Base-by-base conservation (phyloP, 306 rosid species). In the Sophora flavescens region DNA sequence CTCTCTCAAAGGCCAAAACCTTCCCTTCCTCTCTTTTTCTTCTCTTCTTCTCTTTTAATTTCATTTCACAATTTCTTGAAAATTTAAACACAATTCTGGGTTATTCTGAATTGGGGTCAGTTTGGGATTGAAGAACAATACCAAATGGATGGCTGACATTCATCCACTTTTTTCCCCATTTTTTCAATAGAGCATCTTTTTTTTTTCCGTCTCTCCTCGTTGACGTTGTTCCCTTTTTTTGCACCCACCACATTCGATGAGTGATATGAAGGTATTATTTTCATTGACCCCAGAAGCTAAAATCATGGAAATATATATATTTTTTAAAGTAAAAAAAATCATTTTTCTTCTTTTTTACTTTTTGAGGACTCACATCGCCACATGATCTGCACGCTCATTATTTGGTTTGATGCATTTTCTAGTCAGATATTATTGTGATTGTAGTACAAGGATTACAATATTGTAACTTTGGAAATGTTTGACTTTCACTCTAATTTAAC, bases 1-100 rank as follows among this genome's bases (percentile, higher is more conserved):
- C 22, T 22, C 22, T 22, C 80, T 84, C 81, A 6, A 92, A 61
- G 77, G 87, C 91, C 12, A 44, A 44, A 2, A 72, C 88, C 79
- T 14, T 83, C 10, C 85, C 92, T 72, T 75, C 81, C 81, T 68
- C 96, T 0, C 10, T 33, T 33, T 51, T 6, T 28, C 48, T 17
- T 57, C 1, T 6, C 3, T 28, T n/a, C 30, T 10, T 57, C 0
- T 6, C 4, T 35, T n/a, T 16, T 66, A 0, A 44, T 16, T 63
- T 45, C 54, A n/a, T 78, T 72, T 60, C 56, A 7, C 56, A 30
- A 78, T n/a, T 64, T 59, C 0, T 13, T 15, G 16, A 26, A 14
- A 11, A 18, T 67, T 12, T 5, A 28, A 12, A 7, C 58, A 12
- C 22, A 6, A 68, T 28, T n/a, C n/a, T 58, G 41, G 74, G 6